Evolutionary conservation across 2,329 filamentous ascomycete genomes (phyloP).

Genomic region (Ophiosphaerella narmari): DNA sequence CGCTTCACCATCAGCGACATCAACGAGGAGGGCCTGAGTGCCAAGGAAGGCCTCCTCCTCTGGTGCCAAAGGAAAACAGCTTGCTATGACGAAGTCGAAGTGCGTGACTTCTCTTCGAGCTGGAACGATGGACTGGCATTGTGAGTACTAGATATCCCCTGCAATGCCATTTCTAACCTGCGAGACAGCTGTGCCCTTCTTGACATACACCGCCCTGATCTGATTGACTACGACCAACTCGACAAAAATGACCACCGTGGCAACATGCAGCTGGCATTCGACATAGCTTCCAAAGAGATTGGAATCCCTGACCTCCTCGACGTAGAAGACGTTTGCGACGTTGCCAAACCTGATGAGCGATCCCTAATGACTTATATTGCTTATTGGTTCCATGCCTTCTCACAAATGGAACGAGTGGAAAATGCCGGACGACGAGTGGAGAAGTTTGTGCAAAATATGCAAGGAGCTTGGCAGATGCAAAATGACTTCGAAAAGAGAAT

Average conservation of each 20-base stretch:
- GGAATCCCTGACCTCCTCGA: slow-evolving; percentile 95
- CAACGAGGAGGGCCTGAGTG: slow-evolving; percentile 95
- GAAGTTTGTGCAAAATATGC: slow-evolving; percentile 99
- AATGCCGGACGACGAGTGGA: slow-evolving; percentile 95
- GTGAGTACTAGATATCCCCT: slow-evolving; percentile 34
- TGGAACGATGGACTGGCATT: slow-evolving; percentile 99
- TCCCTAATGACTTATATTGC: slow-evolving; percentile 99
- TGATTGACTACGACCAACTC: slow-evolving; percentile 94
- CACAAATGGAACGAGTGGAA: slow-evolving; percentile 97
- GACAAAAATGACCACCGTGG: slow-evolving; percentile 93
- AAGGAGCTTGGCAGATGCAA: slow-evolving; percentile 99
- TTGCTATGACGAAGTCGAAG: slow-evolving; percentile 96
- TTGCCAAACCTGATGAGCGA: slow-evolving; percentile 92
- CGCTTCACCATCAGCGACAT: slow-evolving; percentile 99
- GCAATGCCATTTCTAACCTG: slow-evolving; percentile 7
- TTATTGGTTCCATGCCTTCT: slow-evolving; percentile 99
- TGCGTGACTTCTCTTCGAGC: slow-evolving; percentile 90
- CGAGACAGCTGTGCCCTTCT: slow-evolving; percentile 75
- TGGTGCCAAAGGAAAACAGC: slow-evolving; percentile 99
- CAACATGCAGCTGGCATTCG: slow-evolving; percentile 98
- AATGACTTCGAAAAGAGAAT: slow-evolving; percentile 92
- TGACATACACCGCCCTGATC: slow-evolving; percentile 94
- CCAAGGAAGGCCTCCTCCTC: slow-evolving; percentile 89
- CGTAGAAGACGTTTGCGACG: slow-evolving; percentile 97
- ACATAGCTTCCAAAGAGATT: slow-evolving; percentile 94